Evolutionary conservation across 805 yeast species (phyloP), one percentile per base, ranked within the genome.

Genomic region (Candida hungchunana): DNA sequence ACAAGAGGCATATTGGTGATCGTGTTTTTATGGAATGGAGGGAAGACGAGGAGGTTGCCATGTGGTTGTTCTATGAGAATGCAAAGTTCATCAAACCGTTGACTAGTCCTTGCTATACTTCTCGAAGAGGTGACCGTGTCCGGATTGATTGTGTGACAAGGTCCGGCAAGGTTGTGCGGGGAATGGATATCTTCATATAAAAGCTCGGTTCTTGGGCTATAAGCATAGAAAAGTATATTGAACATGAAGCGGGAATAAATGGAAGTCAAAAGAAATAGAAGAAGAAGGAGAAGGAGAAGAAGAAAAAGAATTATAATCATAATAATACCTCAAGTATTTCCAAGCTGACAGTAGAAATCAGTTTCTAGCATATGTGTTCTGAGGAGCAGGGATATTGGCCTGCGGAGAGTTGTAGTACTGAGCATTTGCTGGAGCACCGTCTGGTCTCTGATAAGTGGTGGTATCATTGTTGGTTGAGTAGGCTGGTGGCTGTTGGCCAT

Each of bases 1-100:
- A 28, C 10, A 43, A 42, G 31, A 28, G 28, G 4, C 37, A 36
- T 13, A 13, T 43, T 8, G 32, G 29, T 4, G 29, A 20, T 6
- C 36, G 34, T 17, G 39, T 54, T 2, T 29, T 54, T 14, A 32
- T 46, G 14, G 50, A 57, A 46, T 50, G 59, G 58, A 15, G 28
- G 14, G 53, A 47, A 13, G 38, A 47, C 18, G 40, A 26, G 3
- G 34, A 39, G 7, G 48, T 35, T 6, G 34, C 55, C 4, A 54
- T 58, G 36, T 62, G 63, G 55, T 15, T 59, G 10, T 41, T 64
- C 2, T 63, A 45, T 37, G 42, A 56, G 6, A 51, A 63, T 42
- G 56, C 46, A 7, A 36, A 28, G 16, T 60, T 64, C 36, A 46
- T 36, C 2, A 62, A 65, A 8, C 44, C 45, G 8, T 15, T 40